A percentile compares a stretch with the other conserved stretches of the same genome.
These are phyloP conservation scores for Exobasidium rhododendri DNA, from an alignment of 1,284 basidiomycete genomes.

Conservation along the genomic window DNA sequence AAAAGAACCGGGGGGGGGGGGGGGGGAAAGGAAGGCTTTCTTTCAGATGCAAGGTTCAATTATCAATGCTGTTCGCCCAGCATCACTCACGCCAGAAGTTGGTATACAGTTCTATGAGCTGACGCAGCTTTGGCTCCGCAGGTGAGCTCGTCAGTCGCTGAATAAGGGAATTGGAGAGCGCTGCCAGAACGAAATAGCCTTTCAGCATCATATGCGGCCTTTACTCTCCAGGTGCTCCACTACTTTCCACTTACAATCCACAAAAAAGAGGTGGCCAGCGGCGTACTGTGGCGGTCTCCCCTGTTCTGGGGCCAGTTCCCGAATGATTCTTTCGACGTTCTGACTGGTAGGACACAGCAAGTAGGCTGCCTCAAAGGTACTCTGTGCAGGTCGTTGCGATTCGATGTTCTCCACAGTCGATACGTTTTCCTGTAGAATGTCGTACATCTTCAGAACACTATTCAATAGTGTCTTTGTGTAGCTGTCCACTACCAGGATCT, in stretches of 20 bases:
- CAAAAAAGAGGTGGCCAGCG: conserved; percentile 87
- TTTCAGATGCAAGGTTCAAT: background rate
- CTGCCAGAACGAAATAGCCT: conserved; percentile 6
- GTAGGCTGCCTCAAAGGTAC: conserved; percentile 60
- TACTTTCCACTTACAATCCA: conserved; percentile 81
- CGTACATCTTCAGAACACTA: conserved; percentile 79
- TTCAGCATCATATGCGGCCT: background rate
- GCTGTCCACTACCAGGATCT: conserved; percentile 92
- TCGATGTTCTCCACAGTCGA: conserved; percentile 52
- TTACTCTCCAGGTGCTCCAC: background rate
- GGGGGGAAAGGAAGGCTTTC: background rate
- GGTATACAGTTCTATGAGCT: conserved; percentile 52
- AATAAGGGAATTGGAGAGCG: conserved; percentile 43
- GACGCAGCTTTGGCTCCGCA: conserved; percentile 45
- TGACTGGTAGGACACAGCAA: conserved; percentile 88
- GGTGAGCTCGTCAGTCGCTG: conserved; percentile 46
- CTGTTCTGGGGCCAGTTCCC: conserved; percentile 38
- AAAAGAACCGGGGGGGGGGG: background rate
- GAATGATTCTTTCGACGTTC: conserved; percentile 85
- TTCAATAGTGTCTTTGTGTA: conserved; percentile 80
- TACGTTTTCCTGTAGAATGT: conserved; percentile 51
- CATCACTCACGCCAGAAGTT: conserved; percentile 41
- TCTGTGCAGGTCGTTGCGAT: conserved; percentile 30
- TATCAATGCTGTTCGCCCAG: background rate
- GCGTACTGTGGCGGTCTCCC: conserved; percentile 65